Evolutionary conservation across 306 rosid species (phyloP), one percentile per base, ranked within the genome.

Genomic region (Dryas drummondii): DNA sequence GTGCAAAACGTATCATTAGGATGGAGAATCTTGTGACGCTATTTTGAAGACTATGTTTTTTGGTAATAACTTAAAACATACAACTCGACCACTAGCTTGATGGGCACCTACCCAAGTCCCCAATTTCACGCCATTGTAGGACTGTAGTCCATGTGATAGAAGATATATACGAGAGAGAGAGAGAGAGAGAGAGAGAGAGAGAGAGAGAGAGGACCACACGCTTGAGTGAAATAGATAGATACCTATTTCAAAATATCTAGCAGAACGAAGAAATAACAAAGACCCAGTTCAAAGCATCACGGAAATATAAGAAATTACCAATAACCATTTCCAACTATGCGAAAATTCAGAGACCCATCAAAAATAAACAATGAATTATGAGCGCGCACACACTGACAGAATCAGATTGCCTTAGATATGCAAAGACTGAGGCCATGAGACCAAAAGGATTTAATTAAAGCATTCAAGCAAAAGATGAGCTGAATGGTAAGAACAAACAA

Each of bases 61-160:
- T 70, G 76, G 13, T 26, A 66, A 80, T 70, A 27, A 67, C 86
- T 85, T 83, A 48, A 73, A 44, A 72, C 83, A 61, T 76, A 81
- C 88, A 81, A 76, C 83, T 79, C 47, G 63, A 88, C 72, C 86
- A 84, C 85, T 68, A 48, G 10, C 72, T 58, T 80, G 81, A 82
- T 79, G 27, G 1, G 7, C 52, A 83, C 91, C 93, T 45, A 85
- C 83, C 81, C 74, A 76, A 66, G 75, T 62, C 70, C 54, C 77
- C 78, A 79, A 77, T 63, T 79, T 82, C 72, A 91, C 82, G 87
- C 90, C 85, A 89, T 42, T 32, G 3, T 32, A 1, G 37, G 3
- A 67, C 48, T 15, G 54, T 15, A 59, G 54, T 62, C 58, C 44
- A 26, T 48, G 7, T 3, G 50, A 32, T 32, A 32, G 37, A 32